phyloP scores from a whole-genome alignment of 2,329 filamentous ascomycete genomes.

The Apiospora saccharicola region DNA sequence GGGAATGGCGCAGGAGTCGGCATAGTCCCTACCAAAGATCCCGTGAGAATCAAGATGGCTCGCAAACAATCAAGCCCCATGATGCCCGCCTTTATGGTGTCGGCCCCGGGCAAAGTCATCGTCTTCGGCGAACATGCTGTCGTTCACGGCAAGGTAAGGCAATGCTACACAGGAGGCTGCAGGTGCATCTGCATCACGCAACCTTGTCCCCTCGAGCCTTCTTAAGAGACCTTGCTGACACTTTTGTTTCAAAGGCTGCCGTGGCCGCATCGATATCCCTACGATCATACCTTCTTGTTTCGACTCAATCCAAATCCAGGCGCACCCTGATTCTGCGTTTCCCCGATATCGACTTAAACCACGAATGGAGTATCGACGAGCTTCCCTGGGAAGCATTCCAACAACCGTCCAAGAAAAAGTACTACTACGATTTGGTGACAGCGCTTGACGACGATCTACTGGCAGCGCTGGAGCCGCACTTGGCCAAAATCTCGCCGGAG shows the following conservation, averaged over 20 bases:
- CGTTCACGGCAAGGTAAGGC: constrained; percentile 87
- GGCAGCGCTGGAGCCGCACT: constrained; percentile 80
- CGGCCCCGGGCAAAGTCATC: constrained; percentile 96
- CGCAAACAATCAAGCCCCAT: constrained; percentile 70
- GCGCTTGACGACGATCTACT: constrained; percentile 84
- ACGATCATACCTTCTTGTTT: constrained; percentile 95
- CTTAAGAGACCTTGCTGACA: background rate
- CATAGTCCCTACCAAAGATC: constrained; percentile 34
- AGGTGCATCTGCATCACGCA: background rate
- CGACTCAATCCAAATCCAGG: constrained; percentile 89
- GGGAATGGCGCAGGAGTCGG: constrained; percentile 42
- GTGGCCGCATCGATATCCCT: constrained; percentile 95
- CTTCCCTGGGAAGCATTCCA: constrained; percentile 88
- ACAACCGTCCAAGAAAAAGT: constrained; percentile 85
- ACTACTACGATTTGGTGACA: constrained; percentile 90
- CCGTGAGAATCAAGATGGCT: constrained; percentile 48
- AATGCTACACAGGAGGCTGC: background rate
- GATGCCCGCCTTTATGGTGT: constrained; percentile 96
- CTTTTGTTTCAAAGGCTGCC: constrained; percentile 66
- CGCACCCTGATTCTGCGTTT: constrained; percentile 89
- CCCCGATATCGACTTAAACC: constrained; percentile 85
- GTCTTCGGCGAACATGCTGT: constrained; percentile 98
- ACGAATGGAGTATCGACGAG: constrained; percentile 93
- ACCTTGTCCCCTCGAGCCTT: background rate
- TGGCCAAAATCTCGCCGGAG: constrained; percentile 72